Evolutionary conservation across 1,284 basidiomycete genomes (phyloP).

Genomic region (Chalciporus piperatoides): DNA sequence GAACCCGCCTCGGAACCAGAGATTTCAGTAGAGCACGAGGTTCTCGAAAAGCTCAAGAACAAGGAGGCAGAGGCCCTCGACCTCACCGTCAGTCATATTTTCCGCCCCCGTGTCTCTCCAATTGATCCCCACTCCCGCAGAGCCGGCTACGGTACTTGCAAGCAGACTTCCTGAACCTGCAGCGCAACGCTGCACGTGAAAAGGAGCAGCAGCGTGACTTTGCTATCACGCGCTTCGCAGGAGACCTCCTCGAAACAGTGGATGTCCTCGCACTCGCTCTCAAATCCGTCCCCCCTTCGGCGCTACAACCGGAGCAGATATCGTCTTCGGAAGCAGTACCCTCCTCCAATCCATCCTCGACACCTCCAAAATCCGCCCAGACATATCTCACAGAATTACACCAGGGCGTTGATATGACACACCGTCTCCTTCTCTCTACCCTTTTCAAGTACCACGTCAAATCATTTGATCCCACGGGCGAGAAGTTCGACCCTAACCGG

Average conservation of each 20-base stretch:
- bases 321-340: slow-evolving; percentile 26
- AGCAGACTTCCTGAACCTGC: slow-evolving; percentile 94
- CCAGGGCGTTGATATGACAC: slow-evolving; percentile 89
- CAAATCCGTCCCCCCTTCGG: slow-evolving; percentile 72
- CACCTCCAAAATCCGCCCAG: slow-evolving; percentile 48
- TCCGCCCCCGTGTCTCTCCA: not conserved
- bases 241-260: slow-evolving; percentile 86
- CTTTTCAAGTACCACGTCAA: slow-evolving; percentile 91
- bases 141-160: slow-evolving; percentile 82
- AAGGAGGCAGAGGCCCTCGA: slow-evolving; percentile 73
- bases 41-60: slow-evolving; percentile 53
- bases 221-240: slow-evolving; percentile 89
- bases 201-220: slow-evolving; percentile 91
- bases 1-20: slow-evolving; percentile 34
- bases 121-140: slow-evolving; percentile 38
- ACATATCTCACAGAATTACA: slow-evolving; percentile 70
- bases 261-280: slow-evolving; percentile 91
- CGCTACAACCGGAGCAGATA: slow-evolving; percentile 32
- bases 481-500: slow-evolving; percentile 90
- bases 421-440: slow-evolving; percentile 85
- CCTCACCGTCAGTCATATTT: slow-evolving; percentile 56
- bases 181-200: slow-evolving; percentile 86
- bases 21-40: slow-evolving; percentile 36
- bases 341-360: slow-evolving; percentile 26
- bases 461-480: slow-evolving; percentile 88